Evolutionary conservation across 805 yeast genomes (phyloP).

Genomic region (Candida insectorum): DNA sequence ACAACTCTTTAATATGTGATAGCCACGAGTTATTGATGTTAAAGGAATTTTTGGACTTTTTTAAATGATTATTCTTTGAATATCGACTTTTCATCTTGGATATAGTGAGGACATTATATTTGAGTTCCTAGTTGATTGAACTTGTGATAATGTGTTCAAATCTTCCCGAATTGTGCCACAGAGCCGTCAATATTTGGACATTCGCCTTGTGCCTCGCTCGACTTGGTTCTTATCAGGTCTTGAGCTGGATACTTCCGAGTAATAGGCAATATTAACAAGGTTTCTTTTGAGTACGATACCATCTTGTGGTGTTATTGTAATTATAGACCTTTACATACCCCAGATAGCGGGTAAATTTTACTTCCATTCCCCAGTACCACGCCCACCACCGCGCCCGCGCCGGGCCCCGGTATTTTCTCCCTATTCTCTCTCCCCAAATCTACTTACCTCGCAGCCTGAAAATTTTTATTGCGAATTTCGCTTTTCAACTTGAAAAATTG

Average conservation of each 20-base stretch:
- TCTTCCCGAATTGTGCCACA: neutral
- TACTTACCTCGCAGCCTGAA: neutral
- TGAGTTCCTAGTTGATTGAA: slow-evolving; percentile 3
- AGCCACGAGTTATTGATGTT: slow-evolving; percentile 46
- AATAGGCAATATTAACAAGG: slow-evolving; percentile 41
- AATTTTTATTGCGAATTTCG: slow-evolving; percentile 6
- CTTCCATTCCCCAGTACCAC: too few relatives aligned
- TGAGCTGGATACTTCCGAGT: slow-evolving; percentile 43
- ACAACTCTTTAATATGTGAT: slow-evolving; percentile 59
- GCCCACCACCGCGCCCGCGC: too few relatives aligned
- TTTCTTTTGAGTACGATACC: slow-evolving; percentile 46
- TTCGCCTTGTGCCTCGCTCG: slow-evolving; percentile 51
- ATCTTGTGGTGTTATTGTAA: slow-evolving; percentile 45
- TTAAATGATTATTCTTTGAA: slow-evolving; percentile 9
- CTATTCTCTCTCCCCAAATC: slow-evolving; percentile 1
- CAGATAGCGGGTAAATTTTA: too few relatives aligned
- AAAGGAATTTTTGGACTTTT: slow-evolving; percentile 72
- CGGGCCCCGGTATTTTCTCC: neutral
- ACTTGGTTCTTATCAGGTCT: slow-evolving; percentile 30
- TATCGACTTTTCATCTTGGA: slow-evolving; percentile 7
- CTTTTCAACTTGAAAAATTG: neutral
- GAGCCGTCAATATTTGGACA: neutral
- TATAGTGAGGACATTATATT: slow-evolving; percentile 8
- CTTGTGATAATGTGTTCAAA: neutral
- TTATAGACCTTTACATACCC: slow-evolving; percentile 41